These are phyloP conservation scores for Pleurotus eryngii DNA, from an alignment of 768 basidiomycete genomes.

Conservation along the genomic window DNA sequence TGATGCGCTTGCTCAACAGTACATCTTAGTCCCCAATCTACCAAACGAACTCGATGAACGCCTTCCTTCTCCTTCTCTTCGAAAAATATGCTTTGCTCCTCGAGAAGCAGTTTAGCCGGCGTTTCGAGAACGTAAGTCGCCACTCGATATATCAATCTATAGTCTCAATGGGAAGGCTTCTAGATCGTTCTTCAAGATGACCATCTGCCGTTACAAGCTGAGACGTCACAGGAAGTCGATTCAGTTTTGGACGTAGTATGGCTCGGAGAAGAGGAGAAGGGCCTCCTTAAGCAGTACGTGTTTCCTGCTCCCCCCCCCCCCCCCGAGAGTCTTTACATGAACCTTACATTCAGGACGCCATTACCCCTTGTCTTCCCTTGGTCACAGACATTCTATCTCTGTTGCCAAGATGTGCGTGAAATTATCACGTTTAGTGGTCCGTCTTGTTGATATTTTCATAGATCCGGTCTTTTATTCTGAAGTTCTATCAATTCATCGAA, in stretches of 20 bases:
- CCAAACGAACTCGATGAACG: conserved; percentile 77
- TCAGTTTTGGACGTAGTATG: conserved; percentile 80
- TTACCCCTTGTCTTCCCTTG: conserved; percentile 82
- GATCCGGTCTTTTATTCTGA: conserved; percentile 87
- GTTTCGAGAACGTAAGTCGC: conserved; percentile 74
- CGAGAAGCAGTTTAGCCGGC: conserved; percentile 73
- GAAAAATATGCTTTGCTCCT: conserved; percentile 85
- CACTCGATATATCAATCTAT: not conserved
- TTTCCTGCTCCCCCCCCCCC: not conserved
- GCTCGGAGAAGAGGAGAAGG: conserved; percentile 67
- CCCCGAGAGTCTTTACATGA: conserved; percentile 6
- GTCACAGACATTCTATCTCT: conserved; percentile 94
- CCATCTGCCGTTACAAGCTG: conserved; percentile 80
- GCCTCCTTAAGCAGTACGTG: conserved; percentile 53
- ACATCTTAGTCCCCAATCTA: conserved; percentile 74
- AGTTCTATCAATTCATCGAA: conserved; percentile 95
- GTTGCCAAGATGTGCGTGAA: conserved; percentile 75
- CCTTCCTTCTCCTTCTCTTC: conserved; percentile 83
- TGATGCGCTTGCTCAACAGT: not conserved
- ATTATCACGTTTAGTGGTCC: not conserved
- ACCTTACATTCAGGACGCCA: conserved; percentile 40
- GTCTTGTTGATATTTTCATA: conserved; percentile 24
- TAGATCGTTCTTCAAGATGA: conserved; percentile 88
- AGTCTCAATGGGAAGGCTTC: not conserved
- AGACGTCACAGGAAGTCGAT: conserved; percentile 58